phyloP scores from a whole-genome alignment of 192 early-diverging fungal species.

The Entomortierella parvispora region DNA sequence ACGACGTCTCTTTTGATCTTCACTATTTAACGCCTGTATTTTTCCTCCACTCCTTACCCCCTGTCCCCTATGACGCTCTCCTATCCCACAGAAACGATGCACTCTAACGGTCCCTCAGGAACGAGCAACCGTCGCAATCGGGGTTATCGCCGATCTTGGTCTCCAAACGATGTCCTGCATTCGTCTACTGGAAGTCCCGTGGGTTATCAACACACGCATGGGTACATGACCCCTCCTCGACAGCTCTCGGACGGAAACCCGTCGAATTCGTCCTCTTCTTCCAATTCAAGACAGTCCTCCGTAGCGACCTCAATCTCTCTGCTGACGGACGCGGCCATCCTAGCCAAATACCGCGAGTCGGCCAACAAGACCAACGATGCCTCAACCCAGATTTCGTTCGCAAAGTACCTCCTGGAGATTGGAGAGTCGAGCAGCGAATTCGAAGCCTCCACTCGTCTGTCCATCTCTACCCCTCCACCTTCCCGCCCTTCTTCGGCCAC shows the following conservation, averaged over 20 bases:
- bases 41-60: neutral
- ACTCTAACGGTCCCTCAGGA: neutral
- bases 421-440: slow-evolving; percentile 26
- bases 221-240: slow-evolving; percentile 37
- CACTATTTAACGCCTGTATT: neutral
- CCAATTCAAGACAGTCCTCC: slow-evolving; percentile 4
- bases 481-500: neutral
- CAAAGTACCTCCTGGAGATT: slow-evolving; percentile 79
- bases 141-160: slow-evolving; percentile 30
- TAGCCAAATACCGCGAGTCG: slow-evolving; percentile 79
- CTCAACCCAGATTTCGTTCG: slow-evolving; percentile 78
- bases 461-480: neutral
- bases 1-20: too few relatives aligned
- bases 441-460: neutral
- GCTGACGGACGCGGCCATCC: slow-evolving; percentile 37
- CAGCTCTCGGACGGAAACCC: neutral
- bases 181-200: too few relatives aligned
- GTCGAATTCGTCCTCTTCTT: neutral
- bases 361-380: slow-evolving; percentile 82
- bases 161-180: slow-evolving; percentile 17
- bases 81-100: slow-evolving; percentile 1
- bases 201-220: slow-evolving; percentile 1
- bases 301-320: slow-evolving; percentile 37
- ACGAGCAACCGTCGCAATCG: slow-evolving; percentile 1
- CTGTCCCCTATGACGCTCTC: neutral